Evolutionary conservation across 2,329 filamentous ascomycete species (phyloP), one percentile per base, ranked within the genome.

Genomic region (Fusarium avenaceum): DNA sequence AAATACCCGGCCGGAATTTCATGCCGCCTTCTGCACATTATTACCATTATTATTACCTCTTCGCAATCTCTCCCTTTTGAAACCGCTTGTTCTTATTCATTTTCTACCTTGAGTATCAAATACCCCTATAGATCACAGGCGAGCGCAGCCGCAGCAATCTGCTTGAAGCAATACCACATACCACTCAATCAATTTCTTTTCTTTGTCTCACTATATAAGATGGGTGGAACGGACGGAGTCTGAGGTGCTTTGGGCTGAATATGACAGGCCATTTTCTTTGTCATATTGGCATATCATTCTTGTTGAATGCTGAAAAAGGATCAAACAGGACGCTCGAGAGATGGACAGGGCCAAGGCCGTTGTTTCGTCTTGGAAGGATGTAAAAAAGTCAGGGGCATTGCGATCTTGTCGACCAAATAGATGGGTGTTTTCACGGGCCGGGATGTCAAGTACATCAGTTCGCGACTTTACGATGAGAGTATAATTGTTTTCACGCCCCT

Each of bases 61-160:
- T 75, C 50, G 43, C 68, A 58, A 52, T 67, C 61, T 48, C 54
- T 70, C 67, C 38, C 52, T 69, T 65, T 49, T 46, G 50, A 55
- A 64, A 60, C 26, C 20, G 55, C 71, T 65, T 69, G 61, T 60
- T 71, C 57, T 71, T 72, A 47, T 69, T 73, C 53, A 67, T 73
- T 69, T 69, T 60, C 63, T 58, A 69, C 68, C 59, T 69, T 55
- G 71, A 74, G 73, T 75, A 77, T 75, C 71, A 75, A 79, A 79
- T 78, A 79, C 76, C 77, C 71, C 63, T 75, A 79, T 79, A 79
- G 77, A 79, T 74, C 74, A 74, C 76, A 74, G 72, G 74, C 74
- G 70, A 74, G 69, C 74, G 69, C 69, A 70, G 66, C 69, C 63
- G 62, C 65, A 61, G 62, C 67, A 61, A 72, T 66, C 56, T 73